Evolutionary conservation across 345 rosid species (phyloP).

Genomic region (Populus tremula): DNA sequence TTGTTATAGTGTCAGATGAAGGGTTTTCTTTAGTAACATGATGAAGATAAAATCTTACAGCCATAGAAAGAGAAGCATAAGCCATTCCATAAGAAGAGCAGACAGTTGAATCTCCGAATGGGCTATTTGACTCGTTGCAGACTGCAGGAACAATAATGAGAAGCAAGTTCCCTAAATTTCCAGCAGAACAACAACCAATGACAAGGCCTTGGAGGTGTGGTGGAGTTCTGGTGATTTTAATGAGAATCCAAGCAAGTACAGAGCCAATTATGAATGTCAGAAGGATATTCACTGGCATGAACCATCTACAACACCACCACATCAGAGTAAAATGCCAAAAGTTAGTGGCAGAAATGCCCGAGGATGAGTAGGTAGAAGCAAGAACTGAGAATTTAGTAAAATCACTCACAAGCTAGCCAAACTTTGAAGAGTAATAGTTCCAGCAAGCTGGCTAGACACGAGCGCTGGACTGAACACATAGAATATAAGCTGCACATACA

Average conservation of each 20-base stretch:
- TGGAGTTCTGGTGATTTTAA: slow-evolving; percentile 37
- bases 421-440: neutral
- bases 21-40: neutral
- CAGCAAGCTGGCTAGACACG: slow-evolving; percentile 38
- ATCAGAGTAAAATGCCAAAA: too few species aligned
- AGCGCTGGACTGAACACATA: slow-evolving; percentile 4
- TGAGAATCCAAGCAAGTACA: slow-evolving; percentile 37
- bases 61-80: slow-evolving; percentile 49
- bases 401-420: neutral
- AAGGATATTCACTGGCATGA: slow-evolving; percentile 50
- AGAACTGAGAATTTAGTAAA: slow-evolving; percentile 39
- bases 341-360: too few species aligned
- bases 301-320: slow-evolving; percentile 39
- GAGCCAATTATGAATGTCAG: slow-evolving; percentile 37
- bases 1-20: too few species aligned
- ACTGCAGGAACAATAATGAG: slow-evolving; percentile 42
- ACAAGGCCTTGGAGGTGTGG: slow-evolving; percentile 44
- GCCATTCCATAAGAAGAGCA: slow-evolving; percentile 32
- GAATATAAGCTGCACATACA: neutral
- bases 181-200: slow-evolving; percentile 46
- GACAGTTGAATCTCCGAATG: slow-evolving; percentile 31
- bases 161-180: slow-evolving; percentile 41
- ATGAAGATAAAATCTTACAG: slow-evolving; percentile 19
- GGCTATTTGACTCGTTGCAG: slow-evolving; percentile 38
- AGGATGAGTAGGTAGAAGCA: too few species aligned